Conservation (phyloP, 2,329 filamentous ascomycete species). For the Sarocladium brachiariae region DNA sequence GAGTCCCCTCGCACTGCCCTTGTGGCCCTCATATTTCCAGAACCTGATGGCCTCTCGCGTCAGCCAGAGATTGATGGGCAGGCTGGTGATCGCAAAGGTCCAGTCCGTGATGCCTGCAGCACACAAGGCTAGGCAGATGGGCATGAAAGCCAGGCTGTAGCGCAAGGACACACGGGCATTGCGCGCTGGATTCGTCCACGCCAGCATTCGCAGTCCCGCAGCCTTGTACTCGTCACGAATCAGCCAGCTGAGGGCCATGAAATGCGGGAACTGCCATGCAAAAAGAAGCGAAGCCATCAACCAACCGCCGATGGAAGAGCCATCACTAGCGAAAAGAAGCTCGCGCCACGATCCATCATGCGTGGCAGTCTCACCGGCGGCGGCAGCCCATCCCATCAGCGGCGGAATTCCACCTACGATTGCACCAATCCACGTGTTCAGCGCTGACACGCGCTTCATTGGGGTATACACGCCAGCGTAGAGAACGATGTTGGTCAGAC, state of each 20-base stretch:
- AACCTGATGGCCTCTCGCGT: slow-evolving; percentile 72
- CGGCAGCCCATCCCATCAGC: slow-evolving; percentile 96
- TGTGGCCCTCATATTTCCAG: slow-evolving; percentile 69
- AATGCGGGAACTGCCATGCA: slow-evolving; percentile 97
- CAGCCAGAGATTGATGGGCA: slow-evolving; percentile 82
- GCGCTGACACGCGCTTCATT: slow-evolving; percentile 74
- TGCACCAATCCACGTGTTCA: slow-evolving; percentile 94
- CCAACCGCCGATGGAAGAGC: slow-evolving; percentile 71
- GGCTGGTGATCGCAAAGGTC: slow-evolving; percentile 74
- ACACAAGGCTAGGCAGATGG: slow-evolving; percentile 75
- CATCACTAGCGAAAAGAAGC: slow-evolving; percentile 61
- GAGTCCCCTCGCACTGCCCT: slow-evolving; percentile 72
- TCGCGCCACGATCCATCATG: slow-evolving; percentile 70
- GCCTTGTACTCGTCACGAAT: slow-evolving; percentile 84
- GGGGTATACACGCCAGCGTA: slow-evolving; percentile 94
- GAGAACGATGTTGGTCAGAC: slow-evolving; percentile 74
- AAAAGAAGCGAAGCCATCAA: slow-evolving; percentile 77
- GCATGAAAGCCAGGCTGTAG: slow-evolving; percentile 80
- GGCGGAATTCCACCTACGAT: slow-evolving; percentile 90
- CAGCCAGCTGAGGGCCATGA: slow-evolving; percentile 85
- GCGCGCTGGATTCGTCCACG: slow-evolving; percentile 77
- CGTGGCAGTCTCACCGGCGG: slow-evolving; percentile 79
- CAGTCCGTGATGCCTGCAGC: slow-evolving; percentile 76
- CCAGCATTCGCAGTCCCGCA: slow-evolving; percentile 65
- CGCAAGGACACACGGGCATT: slow-evolving; percentile 83